Base-by-base conservation (phyloP, 495 filamentous ascomycete species). In the Hypoxylon rickii region DNA sequence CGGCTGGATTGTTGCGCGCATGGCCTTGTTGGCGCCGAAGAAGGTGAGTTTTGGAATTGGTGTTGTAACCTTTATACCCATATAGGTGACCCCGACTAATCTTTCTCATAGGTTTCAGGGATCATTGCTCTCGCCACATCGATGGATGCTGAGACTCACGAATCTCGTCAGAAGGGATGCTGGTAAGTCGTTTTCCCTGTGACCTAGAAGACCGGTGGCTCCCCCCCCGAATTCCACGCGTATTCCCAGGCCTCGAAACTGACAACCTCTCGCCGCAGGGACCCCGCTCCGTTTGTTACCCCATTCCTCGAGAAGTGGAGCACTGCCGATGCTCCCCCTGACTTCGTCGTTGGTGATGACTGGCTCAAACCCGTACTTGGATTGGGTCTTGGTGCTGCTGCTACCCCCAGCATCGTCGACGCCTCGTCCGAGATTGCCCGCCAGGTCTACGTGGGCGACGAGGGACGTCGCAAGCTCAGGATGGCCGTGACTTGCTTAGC, bases 91-190 rank as follows among this genome's bases (percentile, higher is more conserved):
- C 29, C 26, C 17, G 41, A 37, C 19, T 15, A 33, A 11, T 26
- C 38, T 16, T n/a, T 43, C 7, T 29, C 38, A 38, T 33, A 80
- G 79, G 83, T 87, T 48, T 43, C 68, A 3, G 85, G 85, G 4
- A 71, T 88, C 17, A 66, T 88, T n/a, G 75, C 77, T 1, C 64
- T 87, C 1, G 85, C 83, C 12, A 86, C 84, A 3, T 85, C 83
- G 4, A 76, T 88, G 68, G 83, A 87, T 57, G 74, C 63, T 55
- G 84, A 87, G 63, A 80, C 80, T n/a, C 63, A 75, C 11, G 75
- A 75, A 7, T 81, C 76, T 0, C 76, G 83, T 8, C 47, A 56
- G 5, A 66, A 80, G 17, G 73, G 79, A 1, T 84, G 81, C 68
- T 88, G 84, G 84, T 64, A 40, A 46, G 60, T 45, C 3, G 7